Evolutionary conservation across 2,329 filamentous ascomycete species (phyloP), one percentile per base, ranked within the genome.

Genomic region (Saccharata proteae): DNA sequence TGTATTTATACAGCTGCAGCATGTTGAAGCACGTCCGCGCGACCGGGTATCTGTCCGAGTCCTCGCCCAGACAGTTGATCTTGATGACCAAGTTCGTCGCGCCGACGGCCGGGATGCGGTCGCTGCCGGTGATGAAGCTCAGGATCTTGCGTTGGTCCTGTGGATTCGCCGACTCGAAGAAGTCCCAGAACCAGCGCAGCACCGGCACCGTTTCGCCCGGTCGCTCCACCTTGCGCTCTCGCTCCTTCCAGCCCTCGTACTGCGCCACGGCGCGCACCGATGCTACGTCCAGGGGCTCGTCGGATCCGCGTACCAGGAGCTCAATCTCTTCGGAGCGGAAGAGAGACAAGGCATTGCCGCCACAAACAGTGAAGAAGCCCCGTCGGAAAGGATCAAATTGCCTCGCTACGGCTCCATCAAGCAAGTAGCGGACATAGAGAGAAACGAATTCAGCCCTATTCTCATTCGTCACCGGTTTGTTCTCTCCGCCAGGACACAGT

Each of bases 351-450:
- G 86, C 85, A 49, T 90, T 93, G 20, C 85, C 83, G 20, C 80
- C 81, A 49, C 84, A 93, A 16, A 93, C 83, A 0, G 81, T 92
- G 52, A 84, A 94, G 56, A 94, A 94, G 1, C 86, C 86, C 33
- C 85, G 74, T 51, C 90, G 90, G 65, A 94, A 94, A 1, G 86
- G 85, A 49, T 93, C 84, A 41, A 92, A 94, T 48, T 93, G 85
- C 23, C 82, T 71, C 22, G 71, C 62, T 2, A 93, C 80, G 1
- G 81, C 71, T 5, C 68, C 75, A 45, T 93, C 84, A 8, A 94
- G 71, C 7, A 88, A 54, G 49, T 88, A 80, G 22, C 76, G 73
- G 7, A 93, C 71, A 49, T 93, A 93, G 2, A 84, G 63, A 43
- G 88, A 79, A 32, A 93, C 84, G 45, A 88, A 94, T 46, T 93